Evolutionary conservation across 2,329 filamentous ascomycete genomes (phyloP).

Genomic region (Neonectria magnoliae): DNA sequence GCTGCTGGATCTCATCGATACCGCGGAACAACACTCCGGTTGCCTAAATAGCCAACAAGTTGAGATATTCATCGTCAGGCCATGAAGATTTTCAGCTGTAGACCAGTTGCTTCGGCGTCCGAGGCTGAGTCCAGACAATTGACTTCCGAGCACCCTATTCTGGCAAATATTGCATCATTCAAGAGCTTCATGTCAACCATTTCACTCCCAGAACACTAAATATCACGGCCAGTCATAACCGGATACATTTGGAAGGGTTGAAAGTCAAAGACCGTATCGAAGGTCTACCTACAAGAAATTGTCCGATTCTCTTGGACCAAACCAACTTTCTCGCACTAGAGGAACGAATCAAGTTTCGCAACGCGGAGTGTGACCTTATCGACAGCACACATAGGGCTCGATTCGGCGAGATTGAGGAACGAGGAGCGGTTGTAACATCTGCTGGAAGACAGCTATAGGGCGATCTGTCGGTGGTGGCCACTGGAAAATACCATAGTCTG

Average conservation of each 20-base stretch:
- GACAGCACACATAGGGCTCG: conserved; percentile 57
- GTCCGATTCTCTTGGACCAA: conserved; percentile 60
- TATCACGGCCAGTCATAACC: conserved; percentile 55
- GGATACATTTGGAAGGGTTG: conserved; percentile 55
- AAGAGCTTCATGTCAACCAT: conserved; percentile 62
- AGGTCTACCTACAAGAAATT: conserved; percentile 56
- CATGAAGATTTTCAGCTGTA: conserved; percentile 60
- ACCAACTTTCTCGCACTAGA: conserved; percentile 64
- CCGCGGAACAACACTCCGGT: too few relatives aligned
- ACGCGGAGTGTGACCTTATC: conserved; percentile 32
- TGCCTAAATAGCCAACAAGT: too few relatives aligned
- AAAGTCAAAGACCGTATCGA: conserved; percentile 61
- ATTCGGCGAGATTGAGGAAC: conserved; percentile 64
- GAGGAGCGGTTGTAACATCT: conserved; percentile 59
- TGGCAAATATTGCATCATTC: conserved; percentile 58
- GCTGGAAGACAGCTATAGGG: conserved; percentile 59
- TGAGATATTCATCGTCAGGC: conserved; percentile 53
- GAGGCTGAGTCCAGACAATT: conserved; percentile 54
- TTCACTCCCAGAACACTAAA: conserved; percentile 62
- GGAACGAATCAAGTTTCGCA: conserved; percentile 55
- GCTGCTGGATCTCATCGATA: conserved; percentile 50
- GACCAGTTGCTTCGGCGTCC: conserved; percentile 51
- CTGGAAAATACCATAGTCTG: conserved; percentile 24
- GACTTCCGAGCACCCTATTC: conserved; percentile 55
- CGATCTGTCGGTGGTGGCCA: conserved; percentile 47